Percentiles rank a stretch among this genome's conserved stretches.
Conservation (phyloP, 1,284 basidiomycete genomes). For the Leccinum pseudoinsigne region DNA sequence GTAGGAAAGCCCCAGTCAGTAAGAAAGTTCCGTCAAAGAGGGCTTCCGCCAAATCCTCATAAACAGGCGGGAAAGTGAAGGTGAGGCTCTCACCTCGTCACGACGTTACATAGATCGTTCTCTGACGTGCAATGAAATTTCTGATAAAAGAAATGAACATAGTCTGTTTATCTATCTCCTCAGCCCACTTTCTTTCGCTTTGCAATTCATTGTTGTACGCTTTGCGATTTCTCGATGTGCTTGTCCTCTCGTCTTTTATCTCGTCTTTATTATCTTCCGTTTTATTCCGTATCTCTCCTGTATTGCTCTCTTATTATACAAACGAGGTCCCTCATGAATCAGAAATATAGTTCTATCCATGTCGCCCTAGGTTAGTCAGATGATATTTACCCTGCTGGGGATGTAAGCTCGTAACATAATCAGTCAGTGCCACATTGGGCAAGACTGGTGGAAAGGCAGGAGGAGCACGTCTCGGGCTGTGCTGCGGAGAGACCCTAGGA, state of each 20-base stretch:
- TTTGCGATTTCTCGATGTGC: conserved; percentile 35
- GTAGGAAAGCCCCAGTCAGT: conserved; percentile 39
- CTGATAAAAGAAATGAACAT: not conserved
- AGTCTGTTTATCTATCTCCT: conserved; percentile 4
- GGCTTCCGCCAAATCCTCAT: conserved; percentile 20
- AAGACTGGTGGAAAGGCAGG: not conserved
- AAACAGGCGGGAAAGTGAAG: conserved; percentile 12
- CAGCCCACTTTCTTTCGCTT: conserved; percentile 10
- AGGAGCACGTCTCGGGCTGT: conserved; percentile 1
- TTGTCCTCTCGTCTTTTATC: conserved; percentile 15
- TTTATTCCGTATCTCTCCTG: conserved; percentile 32
- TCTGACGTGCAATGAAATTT: conserved; percentile 6
- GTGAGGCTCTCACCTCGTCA: not conserved
- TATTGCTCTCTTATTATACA: conserved; percentile 27
- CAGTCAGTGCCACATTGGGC: not conserved
- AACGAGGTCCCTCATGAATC: conserved; percentile 7
- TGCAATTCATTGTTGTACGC: conserved; percentile 29
- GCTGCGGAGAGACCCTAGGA: not conserved
- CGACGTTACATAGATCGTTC: not conserved
- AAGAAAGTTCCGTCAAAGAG: conserved; percentile 29
- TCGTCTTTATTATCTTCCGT: conserved; percentile 29
- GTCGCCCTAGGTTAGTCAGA: not conserved
- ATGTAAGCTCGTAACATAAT: not conserved
- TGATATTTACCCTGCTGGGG: not conserved
- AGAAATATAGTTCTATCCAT: not conserved